phyloP scores from a whole-genome alignment of 305 asterid species.

The Fraxinus ornus region DNA sequence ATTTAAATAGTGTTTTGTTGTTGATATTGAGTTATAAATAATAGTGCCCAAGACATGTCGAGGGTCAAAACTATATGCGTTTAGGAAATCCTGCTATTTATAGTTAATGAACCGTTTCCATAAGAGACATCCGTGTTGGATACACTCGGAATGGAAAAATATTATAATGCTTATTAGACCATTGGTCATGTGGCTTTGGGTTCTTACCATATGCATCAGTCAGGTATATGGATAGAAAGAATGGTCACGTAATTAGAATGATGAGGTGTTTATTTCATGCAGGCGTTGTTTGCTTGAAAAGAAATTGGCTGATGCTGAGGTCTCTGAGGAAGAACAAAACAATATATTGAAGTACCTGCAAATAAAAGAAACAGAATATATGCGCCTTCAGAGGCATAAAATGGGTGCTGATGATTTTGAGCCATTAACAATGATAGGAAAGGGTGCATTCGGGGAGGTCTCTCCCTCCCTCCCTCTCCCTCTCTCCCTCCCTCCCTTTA shows the following conservation, averaged over 20 bases:
- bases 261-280: slow-evolving; percentile 22
- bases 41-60: neutral
- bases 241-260: neutral
- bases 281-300: slow-evolving; percentile 70
- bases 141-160: neutral
- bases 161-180: neutral
- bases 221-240: neutral
- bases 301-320: slow-evolving; percentile 84
- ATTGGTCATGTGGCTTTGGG: neutral
- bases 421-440: slow-evolving; percentile 81
- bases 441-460: slow-evolving; percentile 96
- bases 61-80: neutral
- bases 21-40: neutral
- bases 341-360: slow-evolving; percentile 69
- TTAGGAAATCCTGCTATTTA: neutral
- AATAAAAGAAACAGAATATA: slow-evolving; percentile 81
- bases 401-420: slow-evolving; percentile 90
- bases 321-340: slow-evolving; percentile 78
- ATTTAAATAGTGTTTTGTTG: neutral
- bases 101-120: neutral
- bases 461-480: slow-evolving; percentile 5
- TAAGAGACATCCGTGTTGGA: neutral
- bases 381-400: slow-evolving; percentile 90
- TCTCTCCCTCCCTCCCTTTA: neutral
- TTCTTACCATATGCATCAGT: neutral